These are phyloP conservation scores for Microdochium paspali DNA, from an alignment of 2,329 filamentous ascomycete genomes.

Conservation along the genomic window DNA sequence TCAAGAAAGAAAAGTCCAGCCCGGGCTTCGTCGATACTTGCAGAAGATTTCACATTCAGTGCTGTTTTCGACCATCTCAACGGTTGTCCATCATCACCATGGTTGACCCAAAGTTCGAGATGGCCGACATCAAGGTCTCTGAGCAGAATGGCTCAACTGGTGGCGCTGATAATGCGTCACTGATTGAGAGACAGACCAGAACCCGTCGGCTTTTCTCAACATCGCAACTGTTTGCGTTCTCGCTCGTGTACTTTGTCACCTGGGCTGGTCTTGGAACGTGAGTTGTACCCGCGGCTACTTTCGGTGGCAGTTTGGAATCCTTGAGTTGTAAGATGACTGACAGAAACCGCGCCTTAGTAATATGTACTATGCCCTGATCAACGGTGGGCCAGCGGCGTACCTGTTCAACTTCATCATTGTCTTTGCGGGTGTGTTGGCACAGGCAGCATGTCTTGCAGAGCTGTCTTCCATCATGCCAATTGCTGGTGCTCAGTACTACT, in stretches of 20 bases:
- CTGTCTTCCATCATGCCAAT: constrained; percentile 5
- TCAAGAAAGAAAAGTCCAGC: too few species aligned
- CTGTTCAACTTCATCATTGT: constrained; percentile 5
- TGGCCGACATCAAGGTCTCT: neutral
- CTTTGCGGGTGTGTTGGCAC: constrained; percentile 1
- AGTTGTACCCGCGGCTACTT: neutral
- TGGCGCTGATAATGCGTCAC: neutral
- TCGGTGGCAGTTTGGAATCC: neutral
- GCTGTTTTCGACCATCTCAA: too few species aligned
- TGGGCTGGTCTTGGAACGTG: constrained; percentile 4
- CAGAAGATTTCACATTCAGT: too few species aligned
- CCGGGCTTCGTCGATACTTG: too few species aligned
- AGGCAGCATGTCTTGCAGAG: constrained; percentile 4
- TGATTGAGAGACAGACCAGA: constrained; percentile 1
- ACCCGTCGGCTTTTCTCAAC: constrained; percentile 3
- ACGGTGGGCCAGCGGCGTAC: constrained; percentile 4
- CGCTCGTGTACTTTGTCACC: constrained; percentile 5
- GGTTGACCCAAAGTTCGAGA: neutral
- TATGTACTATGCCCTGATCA: constrained; percentile 6
- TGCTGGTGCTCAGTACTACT: constrained; percentile 6
- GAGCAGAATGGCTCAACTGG: neutral
- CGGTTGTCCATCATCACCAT: too few species aligned
- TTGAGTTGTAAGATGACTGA: neutral
- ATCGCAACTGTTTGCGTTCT: constrained; percentile 5
- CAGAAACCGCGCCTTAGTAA: neutral